Percentiles rank a stretch among this genome's conserved stretches.
These are phyloP conservation scores for Iris pallida DNA, from an alignment of 116 monocot genomes.

Conservation along the genomic window DNA sequence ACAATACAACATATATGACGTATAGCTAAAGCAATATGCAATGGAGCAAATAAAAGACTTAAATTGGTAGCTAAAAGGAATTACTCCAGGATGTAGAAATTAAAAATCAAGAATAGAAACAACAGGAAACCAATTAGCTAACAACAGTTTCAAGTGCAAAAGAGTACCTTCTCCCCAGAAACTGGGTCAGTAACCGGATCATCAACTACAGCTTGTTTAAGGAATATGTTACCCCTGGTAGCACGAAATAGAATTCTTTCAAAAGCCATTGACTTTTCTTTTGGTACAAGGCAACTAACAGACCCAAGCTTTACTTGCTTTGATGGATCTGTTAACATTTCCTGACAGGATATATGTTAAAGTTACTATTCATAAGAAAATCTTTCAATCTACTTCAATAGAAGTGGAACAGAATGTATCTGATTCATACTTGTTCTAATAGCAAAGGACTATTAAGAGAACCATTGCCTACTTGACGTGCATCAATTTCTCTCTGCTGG, in stretches of 20 bases:
- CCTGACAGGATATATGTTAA: conserved; percentile 34
- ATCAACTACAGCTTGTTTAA: conserved; percentile 78
- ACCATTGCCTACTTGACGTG: conserved; percentile 46
- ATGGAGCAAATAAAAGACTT: too few species aligned
- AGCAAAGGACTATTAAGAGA: conserved; percentile 86
- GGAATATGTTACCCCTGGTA: conserved; percentile 93
- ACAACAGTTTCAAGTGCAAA: background rate
- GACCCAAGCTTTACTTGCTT: conserved; percentile 99
- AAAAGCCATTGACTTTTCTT: conserved; percentile 95
- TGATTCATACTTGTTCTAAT: conserved; percentile 56
- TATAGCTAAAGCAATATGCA: too few species aligned
- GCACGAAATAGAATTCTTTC: conserved; percentile 99
- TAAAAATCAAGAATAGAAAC: background rate
- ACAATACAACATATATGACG: too few species aligned
- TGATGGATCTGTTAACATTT: conserved; percentile 74
- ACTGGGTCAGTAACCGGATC: conserved; percentile 87
- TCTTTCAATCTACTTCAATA: background rate
- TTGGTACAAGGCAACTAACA: conserved; percentile 92
- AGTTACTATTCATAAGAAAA: background rate
- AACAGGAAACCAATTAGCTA: background rate
- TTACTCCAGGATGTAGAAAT: background rate
- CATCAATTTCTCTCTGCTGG: conserved; percentile 79
- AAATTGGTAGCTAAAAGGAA: too few species aligned
- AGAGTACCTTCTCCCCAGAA: conserved; percentile 83
- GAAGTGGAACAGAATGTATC: background rate